A percentile compares a stretch with the other conserved stretches of the same genome.
Conservation (phyloP, 208 protist genomes). For the Acanthamoeba lugdunensis region DNA sequence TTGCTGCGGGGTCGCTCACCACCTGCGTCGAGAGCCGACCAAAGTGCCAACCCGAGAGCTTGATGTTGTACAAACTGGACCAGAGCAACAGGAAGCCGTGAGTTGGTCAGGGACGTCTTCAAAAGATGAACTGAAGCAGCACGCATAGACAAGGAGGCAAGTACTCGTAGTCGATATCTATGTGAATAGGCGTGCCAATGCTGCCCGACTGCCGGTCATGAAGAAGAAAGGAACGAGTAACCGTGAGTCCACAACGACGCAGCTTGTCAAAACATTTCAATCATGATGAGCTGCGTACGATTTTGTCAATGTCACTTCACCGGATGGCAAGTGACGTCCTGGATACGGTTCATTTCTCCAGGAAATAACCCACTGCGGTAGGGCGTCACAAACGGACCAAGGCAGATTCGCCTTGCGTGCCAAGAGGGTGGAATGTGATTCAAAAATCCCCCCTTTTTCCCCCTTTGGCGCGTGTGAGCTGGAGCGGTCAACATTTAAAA, state of each 20-base stretch:
- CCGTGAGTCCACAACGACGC: not conserved
- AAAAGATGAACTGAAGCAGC: not conserved
- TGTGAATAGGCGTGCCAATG: conserved; percentile 42
- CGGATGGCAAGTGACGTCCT: no score
- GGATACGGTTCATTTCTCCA: no score
- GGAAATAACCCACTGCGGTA: no score
- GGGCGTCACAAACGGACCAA: no score
- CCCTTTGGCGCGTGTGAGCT: no score
- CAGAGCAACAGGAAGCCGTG: no score
- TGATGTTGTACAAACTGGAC: conserved; percentile 20
- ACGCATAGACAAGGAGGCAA: not conserved
- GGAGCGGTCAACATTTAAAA: no score
- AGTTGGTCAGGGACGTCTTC: no score
- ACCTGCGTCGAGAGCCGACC: conserved; percentile 2
- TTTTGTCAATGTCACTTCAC: not conserved
- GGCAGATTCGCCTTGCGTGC: no score
- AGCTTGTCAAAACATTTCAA: not conserved
- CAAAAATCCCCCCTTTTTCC: no score
- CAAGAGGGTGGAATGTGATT: no score
- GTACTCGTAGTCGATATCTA: conserved; percentile 71
- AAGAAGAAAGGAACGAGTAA: not conserved
- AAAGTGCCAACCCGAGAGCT: conserved; percentile 1
- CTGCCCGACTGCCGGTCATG: conserved; percentile 34
- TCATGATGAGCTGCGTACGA: not conserved
- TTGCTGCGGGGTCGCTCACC: not conserved